phyloP scores from a whole-genome alignment of 2,329 filamentous ascomycete species.

The Paecilomyces niveus region DNA sequence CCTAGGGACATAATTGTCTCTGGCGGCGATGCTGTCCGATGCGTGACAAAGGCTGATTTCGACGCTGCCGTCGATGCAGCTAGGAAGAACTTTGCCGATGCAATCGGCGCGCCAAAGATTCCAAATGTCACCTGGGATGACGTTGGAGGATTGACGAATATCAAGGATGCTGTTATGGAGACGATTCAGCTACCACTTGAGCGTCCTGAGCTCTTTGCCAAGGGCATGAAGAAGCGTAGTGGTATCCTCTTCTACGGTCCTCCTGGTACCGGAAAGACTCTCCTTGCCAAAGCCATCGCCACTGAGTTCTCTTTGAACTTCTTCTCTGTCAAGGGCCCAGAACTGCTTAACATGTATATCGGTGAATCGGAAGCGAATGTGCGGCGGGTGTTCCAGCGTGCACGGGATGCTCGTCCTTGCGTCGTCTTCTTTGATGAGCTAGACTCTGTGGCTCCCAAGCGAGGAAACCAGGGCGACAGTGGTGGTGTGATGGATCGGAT shows the following conservation, averaged over 20 bases:
- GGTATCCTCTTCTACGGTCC: slow-evolving; percentile 99
- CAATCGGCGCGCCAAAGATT: slow-evolving; percentile 95
- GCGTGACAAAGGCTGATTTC: slow-evolving; percentile 76
- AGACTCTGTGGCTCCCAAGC: slow-evolving; percentile 92
- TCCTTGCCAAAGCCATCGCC: slow-evolving; percentile 97
- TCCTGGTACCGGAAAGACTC: slow-evolving; percentile 98
- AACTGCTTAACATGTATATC: slow-evolving; percentile 99
- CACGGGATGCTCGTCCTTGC: slow-evolving; percentile 90
- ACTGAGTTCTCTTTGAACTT: slow-evolving; percentile 99
- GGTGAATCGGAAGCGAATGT: slow-evolving; percentile 99
- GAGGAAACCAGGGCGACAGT: slow-evolving; percentile 94
- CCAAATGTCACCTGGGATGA: slow-evolving; percentile 96
- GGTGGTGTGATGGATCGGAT: slow-evolving; percentile 98
- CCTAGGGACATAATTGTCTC: slow-evolving; percentile 81
- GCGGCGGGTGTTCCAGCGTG: slow-evolving; percentile 98
- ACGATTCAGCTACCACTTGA: slow-evolving; percentile 92
- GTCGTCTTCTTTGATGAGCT: slow-evolving; percentile 98
- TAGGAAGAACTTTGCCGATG: slow-evolving; percentile 94
- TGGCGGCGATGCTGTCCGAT: slow-evolving; percentile 70
- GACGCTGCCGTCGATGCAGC: slow-evolving; percentile 91
- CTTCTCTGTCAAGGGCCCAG: slow-evolving; percentile 97
- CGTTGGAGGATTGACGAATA: slow-evolving; percentile 84
- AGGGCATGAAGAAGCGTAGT: slow-evolving; percentile 96
- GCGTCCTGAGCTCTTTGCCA: slow-evolving; percentile 86
- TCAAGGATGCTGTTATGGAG: slow-evolving; percentile 95